Evolutionary conservation across 23 red algal genomes (phyloP), one percentile per base, ranked within the genome.

Genomic region (Gracilaria vermiculophylla): DNA sequence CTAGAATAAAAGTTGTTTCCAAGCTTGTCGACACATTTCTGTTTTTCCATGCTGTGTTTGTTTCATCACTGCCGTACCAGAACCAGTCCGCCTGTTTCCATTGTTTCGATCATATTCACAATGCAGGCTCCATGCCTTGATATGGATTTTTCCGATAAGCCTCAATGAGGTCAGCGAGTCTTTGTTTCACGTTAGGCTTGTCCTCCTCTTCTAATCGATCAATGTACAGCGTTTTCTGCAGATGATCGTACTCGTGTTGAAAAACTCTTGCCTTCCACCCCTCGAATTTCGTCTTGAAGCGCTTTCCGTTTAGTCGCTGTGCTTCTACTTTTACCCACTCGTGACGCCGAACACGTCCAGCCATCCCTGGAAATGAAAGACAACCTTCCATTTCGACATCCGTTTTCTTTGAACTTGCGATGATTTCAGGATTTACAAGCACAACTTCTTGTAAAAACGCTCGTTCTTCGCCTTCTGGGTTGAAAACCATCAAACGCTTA

Each of bases 241-340:
- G 53, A 62, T 98, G 96, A 69, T 98, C 96, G 82, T 90, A 98
- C 69, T 98, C 96, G 60, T 98, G 96, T 62, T 95, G 92, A 87
- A 98, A 95, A 50, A 98, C 88, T 67, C 78, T 62, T 14, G 96
- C 96, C 54, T 89, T 81, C 96, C 96, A 98, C 34, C 88, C 96
- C 15, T 74, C 86, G 43, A 82, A 90, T 61, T 95, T 98, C 10
- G 94, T 79, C 14, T 81, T 86, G 34, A 98, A 93, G 17, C 81
- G 74, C 72, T 95, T 98, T 0, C 96, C 96, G 42, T 95, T 95
- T 24, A 90, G 71, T 55, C 86, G 72, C 53, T 78, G 66, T 40
- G 88, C 96, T 77, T 98, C 96, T 27, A 98, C 81, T 79, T 95
- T 95, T 41, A 98, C 87, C 96, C 86, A 92, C 41, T 78, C 71